Percentiles rank a stretch among this genome's conserved stretches.
These are phyloP conservation scores for Aspergillus homomorphus DNA, from an alignment of 495 filamentous ascomycete genomes.

Conservation along the genomic window DNA sequence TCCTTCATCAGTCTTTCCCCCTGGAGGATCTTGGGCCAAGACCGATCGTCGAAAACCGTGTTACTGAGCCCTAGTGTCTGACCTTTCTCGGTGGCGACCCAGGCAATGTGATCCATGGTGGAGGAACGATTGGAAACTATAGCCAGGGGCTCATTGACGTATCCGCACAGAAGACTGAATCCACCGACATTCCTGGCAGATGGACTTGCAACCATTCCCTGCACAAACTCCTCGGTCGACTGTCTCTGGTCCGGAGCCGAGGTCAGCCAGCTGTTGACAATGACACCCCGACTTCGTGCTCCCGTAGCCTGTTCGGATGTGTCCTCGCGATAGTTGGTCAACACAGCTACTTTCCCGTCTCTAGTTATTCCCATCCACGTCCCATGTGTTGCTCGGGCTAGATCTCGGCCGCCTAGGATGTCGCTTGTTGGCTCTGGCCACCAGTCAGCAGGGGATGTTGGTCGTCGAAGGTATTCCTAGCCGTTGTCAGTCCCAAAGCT, in stretches of 20 bases:
- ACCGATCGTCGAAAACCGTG: slow-evolving; percentile 65
- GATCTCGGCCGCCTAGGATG: slow-evolving; percentile 66
- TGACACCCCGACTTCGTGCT: slow-evolving; percentile 69
- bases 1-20: slow-evolving; percentile 49
- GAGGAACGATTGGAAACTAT: slow-evolving; percentile 86
- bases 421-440: slow-evolving; percentile 64
- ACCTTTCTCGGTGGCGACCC: slow-evolving; percentile 63
- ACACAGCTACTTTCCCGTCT: slow-evolving; percentile 77
- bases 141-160: slow-evolving; percentile 71
- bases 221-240: slow-evolving; percentile 62
- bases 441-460: slow-evolving; percentile 79
- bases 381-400: slow-evolving; percentile 64
- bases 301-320: slow-evolving; percentile 50
- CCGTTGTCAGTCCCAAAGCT: slow-evolving; percentile 16
- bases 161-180: slow-evolving; percentile 88
- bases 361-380: slow-evolving; percentile 94
- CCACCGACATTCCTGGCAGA: slow-evolving; percentile 69
- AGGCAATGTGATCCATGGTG: slow-evolving; percentile 51
- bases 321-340: slow-evolving; percentile 90
- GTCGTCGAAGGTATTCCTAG: slow-evolving; percentile 83
- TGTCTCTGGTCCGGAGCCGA: slow-evolving; percentile 26
- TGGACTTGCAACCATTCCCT: slow-evolving; percentile 54
- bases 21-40: slow-evolving; percentile 79
- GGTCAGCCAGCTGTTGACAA: slow-evolving; percentile 86
- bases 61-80: slow-evolving; percentile 83